Conservation (phyloP, 2,329 filamentous ascomycete genomes). For the Fusarium nurragi region DNA sequence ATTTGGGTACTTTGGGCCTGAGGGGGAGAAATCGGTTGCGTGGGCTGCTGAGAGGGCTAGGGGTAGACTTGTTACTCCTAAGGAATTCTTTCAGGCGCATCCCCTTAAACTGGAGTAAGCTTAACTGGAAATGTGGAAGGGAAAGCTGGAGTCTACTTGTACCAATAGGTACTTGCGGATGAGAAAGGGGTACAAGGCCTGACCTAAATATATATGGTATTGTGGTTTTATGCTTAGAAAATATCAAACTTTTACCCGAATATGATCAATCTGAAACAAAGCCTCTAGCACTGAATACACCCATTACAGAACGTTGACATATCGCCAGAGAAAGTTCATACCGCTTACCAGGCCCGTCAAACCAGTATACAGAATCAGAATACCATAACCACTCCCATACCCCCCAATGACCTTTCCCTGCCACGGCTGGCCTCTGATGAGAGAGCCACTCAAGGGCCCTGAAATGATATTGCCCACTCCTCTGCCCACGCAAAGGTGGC, state of each 20-base stretch:
- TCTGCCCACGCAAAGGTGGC: conserved; percentile 62
- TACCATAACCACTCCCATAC: conserved; percentile 62
- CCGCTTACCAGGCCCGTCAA: conserved; percentile 32
- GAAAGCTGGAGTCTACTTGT: no score
- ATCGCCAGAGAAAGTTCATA: conserved; percentile 27
- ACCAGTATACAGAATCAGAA: conserved; percentile 66
- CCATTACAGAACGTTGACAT: conserved; percentile 15
- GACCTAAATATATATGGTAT: background rate
- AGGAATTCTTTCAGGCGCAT: conserved; percentile 36
- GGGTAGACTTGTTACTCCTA: conserved; percentile 32
- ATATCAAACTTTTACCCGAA: background rate
- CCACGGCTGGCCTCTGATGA: conserved; percentile 57
- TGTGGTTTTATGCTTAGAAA: background rate
- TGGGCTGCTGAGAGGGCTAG: conserved; percentile 34
- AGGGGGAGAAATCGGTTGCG: conserved; percentile 30
- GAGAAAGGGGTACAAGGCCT: no score
- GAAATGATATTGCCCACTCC: conserved; percentile 66
- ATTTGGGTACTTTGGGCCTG: conserved; percentile 38
- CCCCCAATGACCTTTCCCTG: conserved; percentile 51
- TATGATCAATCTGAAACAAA: background rate
- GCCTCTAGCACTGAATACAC: background rate
- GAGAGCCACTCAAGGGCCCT: conserved; percentile 62
- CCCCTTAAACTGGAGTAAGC: conserved; percentile 20
- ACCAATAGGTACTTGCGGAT: no score
- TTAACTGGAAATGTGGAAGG: background rate